Conservation (phyloP, 257 asterid species). For the Nemophila menziesii region DNA sequence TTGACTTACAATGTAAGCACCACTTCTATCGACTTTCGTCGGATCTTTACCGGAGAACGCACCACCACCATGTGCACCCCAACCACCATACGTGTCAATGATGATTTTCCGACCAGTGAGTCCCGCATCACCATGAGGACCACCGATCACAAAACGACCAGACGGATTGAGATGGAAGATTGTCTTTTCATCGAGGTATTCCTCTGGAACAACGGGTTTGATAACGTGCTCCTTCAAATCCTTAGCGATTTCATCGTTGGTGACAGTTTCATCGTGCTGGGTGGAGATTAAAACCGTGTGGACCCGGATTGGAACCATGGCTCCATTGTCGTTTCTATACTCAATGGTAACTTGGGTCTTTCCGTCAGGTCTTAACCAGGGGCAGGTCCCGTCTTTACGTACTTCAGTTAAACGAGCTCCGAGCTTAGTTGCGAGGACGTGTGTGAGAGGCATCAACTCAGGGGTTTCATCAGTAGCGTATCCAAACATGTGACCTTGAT, state of each 20-base stretch:
- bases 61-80: constrained; percentile 6
- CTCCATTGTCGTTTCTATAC: constrained; percentile 5
- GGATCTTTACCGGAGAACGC: constrained; percentile 5
- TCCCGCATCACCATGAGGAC: constrained; percentile 11
- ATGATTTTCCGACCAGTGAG: constrained; percentile 7
- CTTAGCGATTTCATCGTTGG: constrained; percentile 1
- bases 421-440: constrained; percentile 8
- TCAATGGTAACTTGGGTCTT: constrained; percentile 7
- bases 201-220: constrained; percentile 5
- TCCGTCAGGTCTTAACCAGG: constrained; percentile 8
- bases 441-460: constrained; percentile 8
- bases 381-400: constrained; percentile 2
- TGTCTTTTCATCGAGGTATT: constrained; percentile 9
- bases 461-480: constrained; percentile 6
- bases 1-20: constrained; percentile 6
- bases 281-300: constrained; percentile 7
- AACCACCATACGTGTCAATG: constrained; percentile 7
- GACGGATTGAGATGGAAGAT: constrained; percentile 6
- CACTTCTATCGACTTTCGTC: constrained; percentile 7
- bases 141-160: constrained; percentile 5
- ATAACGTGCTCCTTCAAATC: constrained; percentile 5
- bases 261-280: constrained; percentile 7
- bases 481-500: constrained; percentile 5
- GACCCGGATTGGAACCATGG: constrained; percentile 5
- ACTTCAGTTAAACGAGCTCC: constrained; percentile 4